A percentile compares a stretch with the other conserved stretches of the same genome.
Conservation (phyloP, 148 eudicot genomes). For the Persicaria tinctoria region DNA sequence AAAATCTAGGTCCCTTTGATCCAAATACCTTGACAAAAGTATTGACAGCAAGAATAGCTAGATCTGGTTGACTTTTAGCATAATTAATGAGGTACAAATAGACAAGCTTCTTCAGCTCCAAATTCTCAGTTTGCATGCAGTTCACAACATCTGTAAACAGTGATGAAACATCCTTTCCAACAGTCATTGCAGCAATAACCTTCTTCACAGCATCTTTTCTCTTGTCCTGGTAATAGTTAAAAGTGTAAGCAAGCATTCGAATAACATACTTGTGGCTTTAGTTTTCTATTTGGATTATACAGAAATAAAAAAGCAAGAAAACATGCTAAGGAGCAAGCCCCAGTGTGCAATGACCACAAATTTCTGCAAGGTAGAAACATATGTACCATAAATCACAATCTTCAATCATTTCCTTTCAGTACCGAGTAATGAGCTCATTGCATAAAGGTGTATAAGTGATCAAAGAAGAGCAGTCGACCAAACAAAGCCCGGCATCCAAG, state of each 20-base stretch:
- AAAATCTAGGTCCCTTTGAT: background rate
- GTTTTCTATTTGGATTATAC: background rate
- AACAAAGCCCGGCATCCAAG: background rate
- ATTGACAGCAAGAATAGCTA: slow-evolving; percentile 96
- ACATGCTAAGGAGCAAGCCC: background rate
- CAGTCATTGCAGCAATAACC: slow-evolving; percentile 99
- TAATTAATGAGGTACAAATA: slow-evolving; percentile 93
- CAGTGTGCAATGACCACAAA: background rate
- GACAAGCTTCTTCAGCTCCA: slow-evolving; percentile 98
- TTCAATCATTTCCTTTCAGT: background rate
- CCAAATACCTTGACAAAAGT: slow-evolving; percentile 88
- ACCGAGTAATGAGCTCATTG: background rate
- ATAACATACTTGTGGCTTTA: background rate
- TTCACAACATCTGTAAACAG: slow-evolving; percentile 97
- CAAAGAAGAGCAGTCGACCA: background rate
- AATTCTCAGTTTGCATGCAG: slow-evolving; percentile 97
- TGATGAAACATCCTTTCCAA: slow-evolving; percentile 97
- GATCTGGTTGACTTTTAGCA: slow-evolving; percentile 98
- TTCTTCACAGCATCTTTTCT: slow-evolving; percentile 99
- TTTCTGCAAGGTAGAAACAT: background rate
- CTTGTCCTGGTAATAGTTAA: slow-evolving; percentile 56
- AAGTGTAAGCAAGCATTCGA: background rate
- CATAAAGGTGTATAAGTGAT: background rate
- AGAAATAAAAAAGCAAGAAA: background rate
- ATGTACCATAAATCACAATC: background rate